Conservation (phyloP, 2,329 filamentous ascomycete species). For the Chrysoporthe puriensis region DNA sequence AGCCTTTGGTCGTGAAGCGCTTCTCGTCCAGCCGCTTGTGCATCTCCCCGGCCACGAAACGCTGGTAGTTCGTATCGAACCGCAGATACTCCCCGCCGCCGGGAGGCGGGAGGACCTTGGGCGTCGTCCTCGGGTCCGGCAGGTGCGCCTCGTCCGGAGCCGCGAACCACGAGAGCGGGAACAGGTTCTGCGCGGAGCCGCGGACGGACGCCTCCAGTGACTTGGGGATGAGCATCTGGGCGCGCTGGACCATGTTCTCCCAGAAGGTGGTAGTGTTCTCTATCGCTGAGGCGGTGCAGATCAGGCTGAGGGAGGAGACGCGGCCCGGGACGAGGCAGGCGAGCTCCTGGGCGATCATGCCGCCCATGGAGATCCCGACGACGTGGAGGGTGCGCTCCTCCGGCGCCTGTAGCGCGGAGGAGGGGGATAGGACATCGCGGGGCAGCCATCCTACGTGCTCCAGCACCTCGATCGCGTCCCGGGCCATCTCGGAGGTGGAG, state of each 20-base stretch:
- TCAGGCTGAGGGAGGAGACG: constrained; percentile 60
- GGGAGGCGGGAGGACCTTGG: constrained; percentile 40
- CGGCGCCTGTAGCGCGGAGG: neutral
- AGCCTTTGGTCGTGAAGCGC: constrained; percentile 67
- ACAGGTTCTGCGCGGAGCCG: constrained; percentile 68
- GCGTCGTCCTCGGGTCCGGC: constrained; percentile 49
- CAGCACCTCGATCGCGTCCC: constrained; percentile 71
- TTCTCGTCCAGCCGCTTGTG: constrained; percentile 66
- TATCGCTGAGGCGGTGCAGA: constrained; percentile 64
- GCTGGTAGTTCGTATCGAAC: constrained; percentile 79
- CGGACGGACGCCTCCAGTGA: constrained; percentile 67
- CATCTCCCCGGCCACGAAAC: constrained; percentile 80
- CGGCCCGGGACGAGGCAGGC: constrained; percentile 56
- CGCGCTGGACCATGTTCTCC: constrained; percentile 64
- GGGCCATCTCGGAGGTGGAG: constrained; percentile 83
- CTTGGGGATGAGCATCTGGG: constrained; percentile 69
- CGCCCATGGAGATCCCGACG: constrained; percentile 81
- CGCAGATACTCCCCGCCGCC: constrained; percentile 43
- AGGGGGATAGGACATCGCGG: constrained; percentile 26
- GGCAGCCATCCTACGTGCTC: constrained; percentile 70
- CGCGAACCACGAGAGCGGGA: constrained; percentile 65
- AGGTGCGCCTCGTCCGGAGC: constrained; percentile 61
- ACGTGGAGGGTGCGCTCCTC: constrained; percentile 60
- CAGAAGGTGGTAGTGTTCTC: constrained; percentile 65
- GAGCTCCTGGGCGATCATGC: constrained; percentile 90